Evolutionary conservation across 495 filamentous ascomycete genomes (phyloP).

Genomic region (Trichoderma asperelloides): DNA sequence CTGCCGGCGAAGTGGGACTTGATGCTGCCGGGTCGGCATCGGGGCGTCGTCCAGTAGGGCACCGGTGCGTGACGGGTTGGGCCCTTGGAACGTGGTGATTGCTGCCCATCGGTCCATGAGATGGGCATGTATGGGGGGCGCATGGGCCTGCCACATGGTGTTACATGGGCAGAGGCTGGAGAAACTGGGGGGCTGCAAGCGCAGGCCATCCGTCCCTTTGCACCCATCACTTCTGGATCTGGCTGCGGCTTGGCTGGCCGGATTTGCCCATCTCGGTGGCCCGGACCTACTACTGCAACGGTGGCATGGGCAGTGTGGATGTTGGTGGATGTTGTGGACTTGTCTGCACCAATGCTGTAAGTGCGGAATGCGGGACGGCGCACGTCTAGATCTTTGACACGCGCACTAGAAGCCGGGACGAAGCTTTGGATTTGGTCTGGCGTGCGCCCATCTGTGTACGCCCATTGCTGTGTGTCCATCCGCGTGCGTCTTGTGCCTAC

Average conservation of each 20-base stretch:
- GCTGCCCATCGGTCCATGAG: background rate
- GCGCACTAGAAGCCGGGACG: background rate
- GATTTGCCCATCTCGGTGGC: background rate
- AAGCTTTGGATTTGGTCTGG: background rate
- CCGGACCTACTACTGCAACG: background rate
- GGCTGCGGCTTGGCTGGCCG: background rate
- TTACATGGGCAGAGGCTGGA: background rate
- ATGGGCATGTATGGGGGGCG: background rate
- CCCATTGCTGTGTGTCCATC: background rate
- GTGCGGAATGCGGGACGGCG: conserved; percentile 1
- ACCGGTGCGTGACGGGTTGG: background rate
- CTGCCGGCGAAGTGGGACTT: conserved; percentile 2
- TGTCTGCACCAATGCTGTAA: background rate
- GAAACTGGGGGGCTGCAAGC: conserved; percentile 3
- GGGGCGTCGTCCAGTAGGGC: background rate
- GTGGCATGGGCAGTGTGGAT: background rate
- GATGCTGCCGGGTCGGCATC: background rate
- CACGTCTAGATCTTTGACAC: background rate
- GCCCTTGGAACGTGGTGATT: background rate
- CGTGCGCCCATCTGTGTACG: background rate
- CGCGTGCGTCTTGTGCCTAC: background rate
- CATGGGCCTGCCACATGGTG: background rate
- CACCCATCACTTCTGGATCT: background rate
- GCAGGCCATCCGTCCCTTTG: background rate
- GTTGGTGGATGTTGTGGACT: background rate